Evolutionary conservation across 106 monocot species (phyloP).

Genomic region (Allium fistulosum): DNA sequence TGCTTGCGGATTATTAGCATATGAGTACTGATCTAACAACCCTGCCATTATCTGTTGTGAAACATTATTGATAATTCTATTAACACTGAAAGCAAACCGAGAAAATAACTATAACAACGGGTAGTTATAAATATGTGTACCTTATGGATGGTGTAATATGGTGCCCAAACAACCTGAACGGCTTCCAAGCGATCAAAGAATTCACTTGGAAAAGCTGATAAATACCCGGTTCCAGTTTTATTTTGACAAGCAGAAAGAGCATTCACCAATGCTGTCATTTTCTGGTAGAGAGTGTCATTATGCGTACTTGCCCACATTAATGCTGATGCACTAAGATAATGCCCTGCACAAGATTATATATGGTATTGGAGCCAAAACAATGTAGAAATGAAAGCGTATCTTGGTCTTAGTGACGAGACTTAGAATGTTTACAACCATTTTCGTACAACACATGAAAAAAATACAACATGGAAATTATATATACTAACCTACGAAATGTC

Average conservation of each 20-base stretch:
- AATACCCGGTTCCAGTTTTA: constrained; percentile 79
- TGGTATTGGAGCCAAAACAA: too few species aligned
- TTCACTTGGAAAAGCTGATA: constrained; percentile 86
- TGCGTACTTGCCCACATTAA: constrained; percentile 91
- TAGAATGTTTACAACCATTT: too few species aligned
- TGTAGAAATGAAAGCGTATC: too few species aligned
- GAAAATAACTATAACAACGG: not conserved
- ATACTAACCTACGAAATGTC: constrained; percentile 57
- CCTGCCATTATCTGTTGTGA: constrained; percentile 80
- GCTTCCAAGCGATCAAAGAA: constrained; percentile 84
- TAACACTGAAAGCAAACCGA: not conserved
- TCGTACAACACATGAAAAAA: too few species aligned
- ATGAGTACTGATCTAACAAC: constrained; percentile 74
- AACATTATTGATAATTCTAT: not conserved
- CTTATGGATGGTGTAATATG: constrained; percentile 99
- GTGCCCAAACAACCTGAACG: constrained; percentile 82
- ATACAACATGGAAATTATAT: too few species aligned
- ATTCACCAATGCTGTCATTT: constrained; percentile 68
- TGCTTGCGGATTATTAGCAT: constrained; percentile 45
- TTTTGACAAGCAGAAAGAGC: constrained; percentile 73
- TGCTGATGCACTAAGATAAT: constrained; percentile 91
- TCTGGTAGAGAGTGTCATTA: constrained; percentile 48
- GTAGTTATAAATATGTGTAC: constrained; percentile 16
- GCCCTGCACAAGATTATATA: constrained; percentile 44
- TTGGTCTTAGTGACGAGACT: too few species aligned